These are phyloP conservation scores for Gamsiella multidivaricata DNA, from an alignment of 192 early-diverging fungal species.

Conservation along the genomic window DNA sequence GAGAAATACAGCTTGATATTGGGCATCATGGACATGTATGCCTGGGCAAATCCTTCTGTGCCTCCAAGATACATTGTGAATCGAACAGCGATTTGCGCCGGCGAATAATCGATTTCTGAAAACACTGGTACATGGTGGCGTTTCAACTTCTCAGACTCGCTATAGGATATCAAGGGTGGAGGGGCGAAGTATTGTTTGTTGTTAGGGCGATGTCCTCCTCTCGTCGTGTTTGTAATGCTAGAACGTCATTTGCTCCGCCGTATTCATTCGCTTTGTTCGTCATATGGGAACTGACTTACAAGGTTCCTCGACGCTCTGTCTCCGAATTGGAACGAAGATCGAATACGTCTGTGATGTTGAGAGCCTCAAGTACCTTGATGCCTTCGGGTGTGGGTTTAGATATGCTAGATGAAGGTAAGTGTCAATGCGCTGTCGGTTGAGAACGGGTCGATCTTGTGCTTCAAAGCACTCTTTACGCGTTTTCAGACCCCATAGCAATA, in stretches of 20 bases:
- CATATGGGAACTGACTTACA: constrained; percentile 17
- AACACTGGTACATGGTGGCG: constrained; percentile 64
- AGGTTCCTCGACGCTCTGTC: constrained; percentile 55
- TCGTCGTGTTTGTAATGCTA: not conserved
- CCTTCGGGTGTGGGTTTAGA: constrained; percentile 58
- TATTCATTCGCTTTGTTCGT: too few relatives aligned
- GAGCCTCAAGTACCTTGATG: constrained; percentile 53
- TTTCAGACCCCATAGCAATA: not conserved
- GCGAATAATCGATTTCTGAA: constrained; percentile 64
- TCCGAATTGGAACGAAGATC: constrained; percentile 68
- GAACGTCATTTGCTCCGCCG: not conserved
- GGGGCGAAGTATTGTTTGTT: too few relatives aligned
- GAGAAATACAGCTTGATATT: constrained; percentile 55
- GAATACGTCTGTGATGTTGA: constrained; percentile 63
- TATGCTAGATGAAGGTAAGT: constrained; percentile 37
- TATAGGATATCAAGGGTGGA: not conserved
- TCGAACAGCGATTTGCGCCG: constrained; percentile 62
- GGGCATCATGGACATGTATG: constrained; percentile 60
- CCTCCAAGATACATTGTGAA: constrained; percentile 69
- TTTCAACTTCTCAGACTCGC: constrained; percentile 50
- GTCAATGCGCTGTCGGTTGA: not conserved
- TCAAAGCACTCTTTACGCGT: not conserved
- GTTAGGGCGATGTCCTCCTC: too few relatives aligned
- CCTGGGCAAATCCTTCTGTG: constrained; percentile 61
- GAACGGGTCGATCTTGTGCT: not conserved